Conservation (phyloP, 345 rosid genomes). For the Eucalyptus curtisii region DNA sequence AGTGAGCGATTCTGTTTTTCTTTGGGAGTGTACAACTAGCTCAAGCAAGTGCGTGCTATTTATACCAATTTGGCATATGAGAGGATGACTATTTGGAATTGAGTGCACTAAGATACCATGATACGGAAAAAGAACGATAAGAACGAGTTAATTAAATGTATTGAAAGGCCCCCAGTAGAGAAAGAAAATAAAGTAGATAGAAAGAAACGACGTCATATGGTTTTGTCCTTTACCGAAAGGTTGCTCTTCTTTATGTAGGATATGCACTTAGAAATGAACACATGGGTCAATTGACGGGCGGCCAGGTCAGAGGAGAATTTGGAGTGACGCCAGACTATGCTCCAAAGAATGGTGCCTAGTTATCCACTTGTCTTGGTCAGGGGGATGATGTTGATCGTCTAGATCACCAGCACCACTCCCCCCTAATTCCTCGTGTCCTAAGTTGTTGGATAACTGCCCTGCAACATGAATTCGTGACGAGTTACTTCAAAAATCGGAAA, state of each 20-base stretch:
- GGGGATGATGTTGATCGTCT: background rate
- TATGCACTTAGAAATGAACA: background rate
- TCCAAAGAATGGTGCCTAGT: background rate
- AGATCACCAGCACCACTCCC: background rate
- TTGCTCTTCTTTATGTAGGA: background rate
- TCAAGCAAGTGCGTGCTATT: background rate
- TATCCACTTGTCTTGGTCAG: background rate
- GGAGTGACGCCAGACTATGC: background rate
- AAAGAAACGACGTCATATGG: background rate
- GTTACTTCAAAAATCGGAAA: background rate
- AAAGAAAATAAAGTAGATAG: background rate
- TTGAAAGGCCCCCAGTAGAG: background rate
- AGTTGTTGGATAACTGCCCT: background rate
- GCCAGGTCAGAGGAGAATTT: constrained; percentile 2
- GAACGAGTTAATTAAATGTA: background rate
- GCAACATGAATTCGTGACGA: background rate
- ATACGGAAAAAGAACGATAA: background rate
- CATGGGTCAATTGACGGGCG: constrained; percentile 24
- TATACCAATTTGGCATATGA: background rate
- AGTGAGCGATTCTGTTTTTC: background rate
- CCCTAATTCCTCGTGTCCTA: background rate
- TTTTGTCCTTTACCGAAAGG: background rate
- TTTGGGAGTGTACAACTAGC: background rate
- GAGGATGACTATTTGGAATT: background rate
- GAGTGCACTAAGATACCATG: background rate